Evolutionary conservation across 2,329 filamentous ascomycete genomes (phyloP).

Genomic region (Colletotrichum cereale): DNA sequence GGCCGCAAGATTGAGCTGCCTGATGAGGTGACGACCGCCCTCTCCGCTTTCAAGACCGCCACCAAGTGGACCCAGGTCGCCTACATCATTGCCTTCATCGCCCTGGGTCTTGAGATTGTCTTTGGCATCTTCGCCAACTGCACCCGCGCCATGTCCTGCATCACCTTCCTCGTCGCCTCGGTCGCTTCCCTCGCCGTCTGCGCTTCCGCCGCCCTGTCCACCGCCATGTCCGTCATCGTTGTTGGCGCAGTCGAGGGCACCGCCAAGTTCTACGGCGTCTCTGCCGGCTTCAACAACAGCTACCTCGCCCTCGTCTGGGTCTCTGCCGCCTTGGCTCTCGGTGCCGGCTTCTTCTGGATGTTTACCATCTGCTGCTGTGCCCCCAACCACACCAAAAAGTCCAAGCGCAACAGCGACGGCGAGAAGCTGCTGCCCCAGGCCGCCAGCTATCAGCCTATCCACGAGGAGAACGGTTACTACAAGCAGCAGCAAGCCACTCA

Average conservation of each 20-base stretch:
- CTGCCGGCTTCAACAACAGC: constrained; percentile 72
- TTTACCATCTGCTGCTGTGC: constrained; percentile 93
- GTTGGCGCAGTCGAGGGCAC: constrained; percentile 75
- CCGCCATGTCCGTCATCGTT: constrained; percentile 78
- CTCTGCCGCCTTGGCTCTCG: constrained; percentile 81
- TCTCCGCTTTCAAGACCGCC: constrained; percentile 80
- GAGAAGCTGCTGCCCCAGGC: constrained; percentile 65
- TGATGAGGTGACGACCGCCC: constrained; percentile 71
- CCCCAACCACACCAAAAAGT: constrained; percentile 54
- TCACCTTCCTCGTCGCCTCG: constrained; percentile 81
- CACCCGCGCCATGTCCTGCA: constrained; percentile 83
- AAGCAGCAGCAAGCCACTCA: constrained; percentile 50
- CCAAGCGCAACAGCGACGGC: constrained; percentile 50
- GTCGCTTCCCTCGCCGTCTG: constrained; percentile 68
- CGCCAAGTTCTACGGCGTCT: constrained; percentile 79
- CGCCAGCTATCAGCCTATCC: constrained; percentile 60
- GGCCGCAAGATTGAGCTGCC: constrained; percentile 75
- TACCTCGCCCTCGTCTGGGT: constrained; percentile 85
- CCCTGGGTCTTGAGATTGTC: constrained; percentile 78
- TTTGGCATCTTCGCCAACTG: constrained; percentile 87
- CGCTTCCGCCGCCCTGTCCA: constrained; percentile 78
- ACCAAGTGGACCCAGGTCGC: constrained; percentile 86
- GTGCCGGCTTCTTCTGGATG: constrained; percentile 88
- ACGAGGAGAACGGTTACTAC: constrained; percentile 56
- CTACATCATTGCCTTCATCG: constrained; percentile 79